phyloP scores from a whole-genome alignment of 257 asterid genomes.

The Solanum clarkiae region DNA sequence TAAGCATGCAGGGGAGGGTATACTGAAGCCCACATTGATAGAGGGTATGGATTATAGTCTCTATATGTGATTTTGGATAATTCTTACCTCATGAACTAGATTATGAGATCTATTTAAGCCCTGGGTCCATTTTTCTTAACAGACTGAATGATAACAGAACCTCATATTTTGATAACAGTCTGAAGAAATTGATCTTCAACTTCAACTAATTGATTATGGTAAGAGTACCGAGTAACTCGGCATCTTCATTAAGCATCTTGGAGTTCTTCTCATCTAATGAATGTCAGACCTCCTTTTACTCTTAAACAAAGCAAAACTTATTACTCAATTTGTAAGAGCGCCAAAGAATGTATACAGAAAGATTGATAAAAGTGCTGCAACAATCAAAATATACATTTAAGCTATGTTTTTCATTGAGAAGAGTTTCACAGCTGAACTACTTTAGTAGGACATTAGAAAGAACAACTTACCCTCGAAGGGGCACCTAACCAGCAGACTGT shows the following conservation, averaged over 20 bases:
- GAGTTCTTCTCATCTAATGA: not conserved
- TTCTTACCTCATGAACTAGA: not conserved
- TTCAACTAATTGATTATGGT: not conserved
- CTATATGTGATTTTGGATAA: not conserved
- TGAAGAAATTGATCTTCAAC: not conserved
- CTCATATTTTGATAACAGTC: not conserved
- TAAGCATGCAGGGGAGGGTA: not conserved
- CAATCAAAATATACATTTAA: not conserved
- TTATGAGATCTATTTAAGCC: not conserved
- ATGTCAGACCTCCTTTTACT: not conserved
- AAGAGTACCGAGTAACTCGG: not conserved
- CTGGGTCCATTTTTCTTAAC: not conserved
- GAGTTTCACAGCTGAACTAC: not conserved
- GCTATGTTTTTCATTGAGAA: not conserved
- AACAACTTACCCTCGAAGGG: slow-evolving; percentile 61
- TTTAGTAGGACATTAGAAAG: not conserved
- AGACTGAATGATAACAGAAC: not conserved
- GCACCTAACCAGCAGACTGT: slow-evolving; percentile 75
- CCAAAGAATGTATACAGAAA: not conserved
- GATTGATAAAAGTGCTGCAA: not conserved
- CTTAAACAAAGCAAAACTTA: not conserved
- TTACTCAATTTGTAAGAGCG: not conserved
- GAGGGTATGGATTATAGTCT: not conserved
- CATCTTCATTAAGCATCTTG: not conserved
- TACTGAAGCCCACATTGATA: not conserved